phyloP scores from a whole-genome alignment of 2,329 filamentous ascomycete species.

The Aspergillus ruber region DNA sequence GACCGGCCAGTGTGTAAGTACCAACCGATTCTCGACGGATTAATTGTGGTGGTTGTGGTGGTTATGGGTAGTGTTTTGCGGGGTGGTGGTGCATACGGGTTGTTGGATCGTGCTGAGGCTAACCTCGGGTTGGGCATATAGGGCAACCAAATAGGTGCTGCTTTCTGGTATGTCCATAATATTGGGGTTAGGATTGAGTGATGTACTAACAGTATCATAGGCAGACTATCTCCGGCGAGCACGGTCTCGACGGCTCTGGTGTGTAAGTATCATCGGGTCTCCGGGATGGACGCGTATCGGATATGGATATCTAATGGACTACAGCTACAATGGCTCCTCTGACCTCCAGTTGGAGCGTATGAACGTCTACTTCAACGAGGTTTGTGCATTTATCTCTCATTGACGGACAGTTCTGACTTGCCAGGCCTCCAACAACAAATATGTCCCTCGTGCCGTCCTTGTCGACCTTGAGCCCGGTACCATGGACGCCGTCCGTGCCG shows the following conservation, averaged over 20 bases:
- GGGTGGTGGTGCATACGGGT: conserved; percentile 4
- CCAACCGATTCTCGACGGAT: conserved; percentile 5
- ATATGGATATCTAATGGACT: conserved; percentile 17
- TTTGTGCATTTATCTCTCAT: conserved; percentile 30
- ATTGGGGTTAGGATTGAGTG: neutral
- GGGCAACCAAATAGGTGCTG: conserved; percentile 99
- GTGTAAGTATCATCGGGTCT: conserved; percentile 58
- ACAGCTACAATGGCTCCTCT: conserved; percentile 91
- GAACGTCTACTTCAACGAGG: conserved; percentile 99
- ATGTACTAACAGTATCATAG: conserved; percentile 43
- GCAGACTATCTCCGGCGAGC: conserved; percentile 82
- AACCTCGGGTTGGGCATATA: conserved; percentile 39
- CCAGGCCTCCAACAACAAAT: conserved; percentile 77
- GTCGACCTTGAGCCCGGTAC: conserved; percentile 99
- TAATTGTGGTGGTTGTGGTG: neutral
- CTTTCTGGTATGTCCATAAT: conserved; percentile 72
- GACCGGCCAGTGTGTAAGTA: conserved; percentile 97
- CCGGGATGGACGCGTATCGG: conserved; percentile 5
- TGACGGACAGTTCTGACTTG: conserved; percentile 5
- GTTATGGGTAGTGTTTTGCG: conserved; percentile 1
- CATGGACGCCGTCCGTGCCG: conserved; percentile 98
- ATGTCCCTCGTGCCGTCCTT: conserved; percentile 97
- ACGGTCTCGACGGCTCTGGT: conserved; percentile 95
- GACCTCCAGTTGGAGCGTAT: conserved; percentile 99
- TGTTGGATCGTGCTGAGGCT: conserved; percentile 12